phyloP scores from a whole-genome alignment of 176 grass and related monocot genomes.

The Calamus simplicifolius region DNA sequence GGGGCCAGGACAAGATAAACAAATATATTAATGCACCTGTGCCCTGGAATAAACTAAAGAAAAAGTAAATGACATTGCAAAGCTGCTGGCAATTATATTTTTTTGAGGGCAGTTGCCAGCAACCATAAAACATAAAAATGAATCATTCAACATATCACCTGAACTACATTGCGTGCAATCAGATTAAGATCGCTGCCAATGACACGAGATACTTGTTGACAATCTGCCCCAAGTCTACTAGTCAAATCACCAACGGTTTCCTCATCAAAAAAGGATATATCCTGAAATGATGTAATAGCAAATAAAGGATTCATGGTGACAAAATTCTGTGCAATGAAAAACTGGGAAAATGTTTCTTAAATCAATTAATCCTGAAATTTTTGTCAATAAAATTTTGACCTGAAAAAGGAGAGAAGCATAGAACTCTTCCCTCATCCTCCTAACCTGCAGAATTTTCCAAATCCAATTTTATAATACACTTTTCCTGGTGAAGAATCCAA shows the following conservation, averaged over 20 bases:
- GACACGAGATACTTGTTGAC: conserved; percentile 96
- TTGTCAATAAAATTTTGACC: conserved; percentile 33
- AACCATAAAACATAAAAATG: conserved; percentile 5
- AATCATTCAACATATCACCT: conserved; percentile 36
- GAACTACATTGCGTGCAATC: conserved; percentile 90
- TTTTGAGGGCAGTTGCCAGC: not conserved
- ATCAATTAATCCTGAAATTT: not conserved
- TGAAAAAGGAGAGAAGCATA: conserved; percentile 92
- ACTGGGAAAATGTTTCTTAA: not conserved
- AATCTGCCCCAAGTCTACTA: conserved; percentile 96
- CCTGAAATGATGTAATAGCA: conserved; percentile 23
- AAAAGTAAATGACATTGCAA: conserved; percentile 16
- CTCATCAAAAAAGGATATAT: conserved; percentile 92
- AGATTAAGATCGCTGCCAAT: conserved; percentile 97
- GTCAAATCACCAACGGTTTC: conserved; percentile 98
- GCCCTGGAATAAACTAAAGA: conserved; percentile 51
- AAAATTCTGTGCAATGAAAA: conserved; percentile 6
- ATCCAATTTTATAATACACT: not conserved
- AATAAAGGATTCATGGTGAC: not conserved
- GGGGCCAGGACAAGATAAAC: conserved; percentile 91
- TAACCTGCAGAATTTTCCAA: conserved; percentile 46
- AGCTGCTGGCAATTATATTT: not conserved
- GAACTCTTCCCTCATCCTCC: conserved; percentile 87
- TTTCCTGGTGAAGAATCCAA: not conserved
- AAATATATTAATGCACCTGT: conserved; percentile 89